Conservation (phyloP, 768 basidiomycete species). For the Naematelia encephala region DNA sequence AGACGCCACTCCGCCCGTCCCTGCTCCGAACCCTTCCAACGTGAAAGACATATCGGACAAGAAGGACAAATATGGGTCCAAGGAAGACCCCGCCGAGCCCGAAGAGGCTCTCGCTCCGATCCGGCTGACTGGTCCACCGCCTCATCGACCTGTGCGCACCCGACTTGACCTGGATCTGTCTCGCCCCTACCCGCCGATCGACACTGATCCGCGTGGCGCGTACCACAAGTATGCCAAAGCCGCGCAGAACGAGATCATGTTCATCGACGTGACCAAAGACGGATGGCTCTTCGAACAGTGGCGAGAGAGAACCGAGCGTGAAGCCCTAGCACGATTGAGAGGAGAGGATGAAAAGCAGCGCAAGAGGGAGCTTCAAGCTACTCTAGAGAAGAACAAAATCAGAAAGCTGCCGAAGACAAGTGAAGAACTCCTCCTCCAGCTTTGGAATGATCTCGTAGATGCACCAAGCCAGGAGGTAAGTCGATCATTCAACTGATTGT, state of each 20-base stretch:
- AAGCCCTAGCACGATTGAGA: constrained; percentile 32
- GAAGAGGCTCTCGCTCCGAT: constrained; percentile 19
- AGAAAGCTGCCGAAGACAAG: constrained; percentile 25
- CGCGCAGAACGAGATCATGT: constrained; percentile 24
- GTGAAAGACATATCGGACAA: not conserved
- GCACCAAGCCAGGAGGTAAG: constrained; percentile 34
- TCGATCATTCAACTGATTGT: not conserved
- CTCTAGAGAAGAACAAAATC: constrained; percentile 6
- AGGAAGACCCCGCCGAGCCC: constrained; percentile 1
- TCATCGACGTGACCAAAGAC: constrained; percentile 42
- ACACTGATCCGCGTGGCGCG: constrained; percentile 40
- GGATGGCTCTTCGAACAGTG: constrained; percentile 44
- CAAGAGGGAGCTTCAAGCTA: constrained; percentile 9
- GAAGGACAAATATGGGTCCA: constrained; percentile 5
- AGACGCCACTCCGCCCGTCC: not conserved
- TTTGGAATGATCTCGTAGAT: constrained; percentile 41
- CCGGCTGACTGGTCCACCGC: constrained; percentile 25
- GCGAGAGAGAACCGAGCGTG: constrained; percentile 31
- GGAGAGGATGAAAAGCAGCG: constrained; percentile 29
- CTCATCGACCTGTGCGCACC: constrained; percentile 23
- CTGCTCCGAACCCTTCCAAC: constrained; percentile 6
- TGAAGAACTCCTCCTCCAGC: constrained; percentile 28
- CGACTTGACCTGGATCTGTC: constrained; percentile 25
- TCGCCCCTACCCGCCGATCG: constrained; percentile 34
- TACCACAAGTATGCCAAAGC: constrained; percentile 40